phyloP scores from a whole-genome alignment of 495 filamentous ascomycete species.

The Penicillium chermesinum region DNA sequence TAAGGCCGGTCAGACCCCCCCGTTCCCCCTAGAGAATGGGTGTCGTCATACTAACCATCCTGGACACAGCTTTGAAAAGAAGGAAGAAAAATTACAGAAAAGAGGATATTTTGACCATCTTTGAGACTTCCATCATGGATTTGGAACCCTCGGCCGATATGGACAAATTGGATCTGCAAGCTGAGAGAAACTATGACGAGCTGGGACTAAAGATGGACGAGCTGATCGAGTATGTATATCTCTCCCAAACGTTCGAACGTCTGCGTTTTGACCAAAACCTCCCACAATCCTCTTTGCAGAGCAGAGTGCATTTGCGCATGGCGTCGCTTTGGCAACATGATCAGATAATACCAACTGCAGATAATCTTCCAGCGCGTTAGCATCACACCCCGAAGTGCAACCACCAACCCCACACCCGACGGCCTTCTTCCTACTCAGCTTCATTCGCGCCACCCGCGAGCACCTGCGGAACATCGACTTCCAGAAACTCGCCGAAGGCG shows the following conservation, averaged over 20 bases:
- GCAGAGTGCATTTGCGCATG: not conserved
- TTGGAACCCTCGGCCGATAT: not conserved
- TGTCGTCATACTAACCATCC: slow-evolving; percentile 15
- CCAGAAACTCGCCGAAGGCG: slow-evolving; percentile 21
- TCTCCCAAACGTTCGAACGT: not conserved
- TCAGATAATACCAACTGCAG: not conserved
- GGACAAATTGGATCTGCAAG: slow-evolving; percentile 6
- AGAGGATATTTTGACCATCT: not conserved
- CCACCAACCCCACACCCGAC: slow-evolving; percentile 28
- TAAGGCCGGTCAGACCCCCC: slow-evolving; percentile 3
- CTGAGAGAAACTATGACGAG: slow-evolving; percentile 7
- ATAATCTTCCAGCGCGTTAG: slow-evolving; percentile 21
- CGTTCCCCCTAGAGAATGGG: not conserved
- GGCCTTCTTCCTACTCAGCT: slow-evolving; percentile 31
- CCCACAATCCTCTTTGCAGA: not conserved
- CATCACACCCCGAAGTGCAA: slow-evolving; percentile 28
- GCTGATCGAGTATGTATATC: slow-evolving; percentile 24
- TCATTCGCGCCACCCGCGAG: slow-evolving; percentile 28
- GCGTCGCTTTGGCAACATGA: not conserved
- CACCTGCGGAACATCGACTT: slow-evolving; percentile 23
- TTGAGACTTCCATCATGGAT: not conserved
- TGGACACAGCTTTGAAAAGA: not conserved
- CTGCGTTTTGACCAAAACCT: not conserved
- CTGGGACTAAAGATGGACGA: slow-evolving; percentile 23
- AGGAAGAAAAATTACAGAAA: too few relatives aligned